A percentile compares a stretch with the other conserved stretches of the same genome.
These are phyloP conservation scores for Rhododendron ovatum DNA, from an alignment of 148 eudicot genomes.

Conservation along the genomic window DNA sequence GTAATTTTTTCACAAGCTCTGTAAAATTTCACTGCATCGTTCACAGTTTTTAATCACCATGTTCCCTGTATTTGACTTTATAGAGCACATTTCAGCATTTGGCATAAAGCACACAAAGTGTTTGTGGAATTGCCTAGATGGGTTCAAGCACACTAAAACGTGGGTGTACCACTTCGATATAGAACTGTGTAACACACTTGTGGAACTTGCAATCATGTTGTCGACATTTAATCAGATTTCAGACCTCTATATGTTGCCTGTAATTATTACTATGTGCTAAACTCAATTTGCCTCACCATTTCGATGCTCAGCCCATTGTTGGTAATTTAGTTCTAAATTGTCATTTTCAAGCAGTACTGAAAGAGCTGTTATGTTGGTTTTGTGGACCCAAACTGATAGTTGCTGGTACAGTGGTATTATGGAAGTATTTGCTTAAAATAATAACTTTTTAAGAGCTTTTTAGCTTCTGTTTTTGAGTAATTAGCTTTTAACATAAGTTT, in stretches of 20 bases:
- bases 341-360: neutral
- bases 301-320: neutral
- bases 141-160: neutral
- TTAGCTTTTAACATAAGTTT: neutral
- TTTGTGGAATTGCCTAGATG: neutral
- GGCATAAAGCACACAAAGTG: neutral
- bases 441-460: neutral
- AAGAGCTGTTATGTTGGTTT: neutral
- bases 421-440: neutral
- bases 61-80: neutral
- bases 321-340: neutral
- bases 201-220: neutral
- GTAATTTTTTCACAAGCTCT: neutral
- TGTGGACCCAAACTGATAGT: neutral
- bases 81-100: neutral
- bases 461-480: neutral
- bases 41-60: neutral
- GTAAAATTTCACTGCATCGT: neutral
- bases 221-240: conserved; percentile 1
- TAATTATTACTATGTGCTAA: neutral
- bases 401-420: neutral
- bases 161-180: neutral
- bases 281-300: neutral
- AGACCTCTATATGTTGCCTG: neutral
- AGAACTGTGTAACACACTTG: neutral